These are phyloP conservation scores for Trichosanthes truncata DNA, from an alignment of 306 rosid species.

Conservation along the genomic window DNA sequence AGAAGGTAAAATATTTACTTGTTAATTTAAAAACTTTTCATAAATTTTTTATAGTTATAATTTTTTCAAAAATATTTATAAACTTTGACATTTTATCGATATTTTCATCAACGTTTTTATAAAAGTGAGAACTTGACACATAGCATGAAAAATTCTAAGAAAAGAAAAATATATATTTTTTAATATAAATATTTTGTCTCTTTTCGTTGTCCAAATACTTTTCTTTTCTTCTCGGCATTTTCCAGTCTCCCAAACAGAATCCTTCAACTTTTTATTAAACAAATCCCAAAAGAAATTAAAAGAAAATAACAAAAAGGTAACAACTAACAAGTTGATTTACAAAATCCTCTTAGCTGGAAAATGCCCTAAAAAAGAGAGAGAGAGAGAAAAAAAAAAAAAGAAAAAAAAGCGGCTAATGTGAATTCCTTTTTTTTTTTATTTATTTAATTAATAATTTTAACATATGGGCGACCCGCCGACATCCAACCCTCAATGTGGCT, in stretches of 20 bases:
- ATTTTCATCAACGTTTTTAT: no score
- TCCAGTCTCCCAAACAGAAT: neutral
- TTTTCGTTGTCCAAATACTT: neutral
- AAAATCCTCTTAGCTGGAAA: neutral
- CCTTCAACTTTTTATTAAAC: neutral
- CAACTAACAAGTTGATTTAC: neutral
- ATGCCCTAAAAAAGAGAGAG: neutral
- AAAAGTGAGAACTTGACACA: no score
- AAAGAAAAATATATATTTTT: no score
- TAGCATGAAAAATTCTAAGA: no score
- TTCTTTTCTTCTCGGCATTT: neutral
- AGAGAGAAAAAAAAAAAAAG: no score
- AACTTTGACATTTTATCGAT: no score
- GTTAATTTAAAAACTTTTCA: no score
- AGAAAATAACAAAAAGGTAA: no score
- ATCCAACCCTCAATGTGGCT: neutral
- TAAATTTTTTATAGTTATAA: no score
- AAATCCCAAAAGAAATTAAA: neutral
- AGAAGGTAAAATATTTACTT: no score
- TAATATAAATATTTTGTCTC: neutral
- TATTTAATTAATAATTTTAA: neutral
- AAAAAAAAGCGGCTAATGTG: neutral
- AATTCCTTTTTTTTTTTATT: neutral
- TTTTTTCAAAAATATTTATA: no score
- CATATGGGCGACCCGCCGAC: slow-evolving; percentile 3